These are phyloP conservation scores for Passalora sequoiae DNA, from an alignment of 2,329 filamentous ascomycete genomes.

Conservation along the genomic window DNA sequence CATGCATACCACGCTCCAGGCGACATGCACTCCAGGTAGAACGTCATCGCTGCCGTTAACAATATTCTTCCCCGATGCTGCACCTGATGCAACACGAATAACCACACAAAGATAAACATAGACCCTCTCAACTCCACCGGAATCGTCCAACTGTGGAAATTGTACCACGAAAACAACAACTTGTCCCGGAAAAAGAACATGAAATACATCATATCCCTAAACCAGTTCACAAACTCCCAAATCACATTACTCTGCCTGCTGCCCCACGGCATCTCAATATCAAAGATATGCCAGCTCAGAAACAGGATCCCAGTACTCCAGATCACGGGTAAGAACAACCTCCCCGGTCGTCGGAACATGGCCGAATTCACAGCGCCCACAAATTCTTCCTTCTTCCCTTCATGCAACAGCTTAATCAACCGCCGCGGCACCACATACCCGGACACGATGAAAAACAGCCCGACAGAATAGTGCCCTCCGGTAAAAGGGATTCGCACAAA, in stretches of 20 bases:
- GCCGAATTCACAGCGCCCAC: conserved; percentile 44
- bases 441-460: conserved; percentile 49
- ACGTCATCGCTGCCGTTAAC: conserved; percentile 16
- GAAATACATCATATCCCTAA: conserved; percentile 59
- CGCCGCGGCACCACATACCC: conserved; percentile 47
- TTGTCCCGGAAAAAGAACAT: conserved; percentile 57
- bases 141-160: conserved; percentile 52
- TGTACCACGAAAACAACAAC: conserved; percentile 27
- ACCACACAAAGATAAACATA: conserved; percentile 55
- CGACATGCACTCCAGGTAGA: conserved; percentile 18
- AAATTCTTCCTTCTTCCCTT: conserved; percentile 35
- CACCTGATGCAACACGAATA: conserved; percentile 46
- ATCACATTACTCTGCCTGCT: conserved; percentile 37
- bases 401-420: conserved; percentile 32
- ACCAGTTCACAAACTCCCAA: conserved; percentile 48
- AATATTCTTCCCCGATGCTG: conserved; percentile 17
- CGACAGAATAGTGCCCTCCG: conserved; percentile 56
- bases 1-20: conserved; percentile 55
- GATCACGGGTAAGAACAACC: conserved; percentile 49
- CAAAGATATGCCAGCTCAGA: conserved; percentile 48
- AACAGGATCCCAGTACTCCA: conserved; percentile 51
- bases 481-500: conserved; percentile 55
- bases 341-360: conserved; percentile 46
- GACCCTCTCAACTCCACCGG: conserved; percentile 61
- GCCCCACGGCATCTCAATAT: conserved; percentile 38